phyloP scores from a whole-genome alignment of 257 asterid species.

The Eustoma russellianum region DNA sequence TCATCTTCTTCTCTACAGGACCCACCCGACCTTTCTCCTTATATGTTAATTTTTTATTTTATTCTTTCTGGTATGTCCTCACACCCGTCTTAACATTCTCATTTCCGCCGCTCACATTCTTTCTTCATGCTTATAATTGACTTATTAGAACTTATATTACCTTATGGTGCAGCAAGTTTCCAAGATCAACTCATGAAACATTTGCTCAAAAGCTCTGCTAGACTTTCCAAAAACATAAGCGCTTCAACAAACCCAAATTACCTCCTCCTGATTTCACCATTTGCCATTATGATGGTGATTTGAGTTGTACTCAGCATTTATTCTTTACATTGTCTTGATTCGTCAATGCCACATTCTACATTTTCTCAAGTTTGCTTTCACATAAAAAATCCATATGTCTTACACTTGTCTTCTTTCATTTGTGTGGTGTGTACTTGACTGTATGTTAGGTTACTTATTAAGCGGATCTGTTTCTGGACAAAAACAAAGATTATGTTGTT shows the following conservation, averaged over 20 bases:
- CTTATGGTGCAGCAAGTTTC: conserved; percentile 72
- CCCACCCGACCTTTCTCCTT: no score
- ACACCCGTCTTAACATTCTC: no score
- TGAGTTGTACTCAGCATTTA: conserved; percentile 9
- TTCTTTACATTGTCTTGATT: no score
- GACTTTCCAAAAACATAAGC: conserved; percentile 74
- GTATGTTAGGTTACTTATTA: conserved; percentile 84
- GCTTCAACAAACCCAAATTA: conserved; percentile 95
- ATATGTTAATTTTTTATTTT: no score
- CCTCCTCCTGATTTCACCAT: conserved; percentile 94
- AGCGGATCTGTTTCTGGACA: conserved; percentile 88
- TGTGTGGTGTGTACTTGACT: background rate
- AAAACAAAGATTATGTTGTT: conserved; percentile 94
- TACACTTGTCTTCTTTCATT: conserved; percentile 10
- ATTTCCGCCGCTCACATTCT: no score
- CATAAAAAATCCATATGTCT: conserved; percentile 4
- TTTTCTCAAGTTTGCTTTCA: no score
- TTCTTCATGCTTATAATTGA: no score
- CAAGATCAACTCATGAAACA: conserved; percentile 92
- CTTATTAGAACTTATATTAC: conserved; percentile 4
- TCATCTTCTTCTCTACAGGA: no score
- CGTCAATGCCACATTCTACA: background rate
- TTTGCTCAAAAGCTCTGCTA: conserved; percentile 94
- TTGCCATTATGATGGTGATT: conserved; percentile 96
- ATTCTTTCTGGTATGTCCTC: no score